phyloP scores from a whole-genome alignment of 2,329 filamentous ascomycete genomes.

The Rhynchosporium graminicola region DNA sequence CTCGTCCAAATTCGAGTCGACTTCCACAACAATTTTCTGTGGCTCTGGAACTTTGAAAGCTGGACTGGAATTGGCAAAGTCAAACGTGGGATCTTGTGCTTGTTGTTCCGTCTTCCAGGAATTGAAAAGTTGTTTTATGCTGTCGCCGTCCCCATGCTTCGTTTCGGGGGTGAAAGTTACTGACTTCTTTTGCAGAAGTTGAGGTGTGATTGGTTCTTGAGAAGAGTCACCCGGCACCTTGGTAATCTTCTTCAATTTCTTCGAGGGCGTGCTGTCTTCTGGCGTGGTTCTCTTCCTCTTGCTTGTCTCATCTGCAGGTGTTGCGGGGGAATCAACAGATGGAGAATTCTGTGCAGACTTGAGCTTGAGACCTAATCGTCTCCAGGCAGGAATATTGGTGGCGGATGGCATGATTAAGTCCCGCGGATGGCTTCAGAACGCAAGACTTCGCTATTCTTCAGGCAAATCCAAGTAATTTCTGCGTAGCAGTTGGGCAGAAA shows the following conservation, averaged over 20 bases:
- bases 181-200: constrained; percentile 50
- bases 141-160: constrained; percentile 58
- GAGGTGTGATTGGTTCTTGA: constrained; percentile 35
- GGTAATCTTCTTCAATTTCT: constrained; percentile 35
- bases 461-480: constrained; percentile 4
- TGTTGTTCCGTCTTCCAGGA: constrained; percentile 48
- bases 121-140: constrained; percentile 52
- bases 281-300: constrained; percentile 35
- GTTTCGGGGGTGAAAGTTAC: constrained; percentile 67
- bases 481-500: neutral
- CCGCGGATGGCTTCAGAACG: constrained; percentile 8
- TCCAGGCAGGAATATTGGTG: constrained; percentile 56
- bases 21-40: constrained; percentile 35
- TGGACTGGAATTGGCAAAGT: constrained; percentile 26
- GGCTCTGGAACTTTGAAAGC: constrained; percentile 36
- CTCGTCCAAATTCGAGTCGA: constrained; percentile 36
- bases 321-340: constrained; percentile 24
- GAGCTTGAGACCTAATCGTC: constrained; percentile 59
- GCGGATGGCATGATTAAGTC: constrained; percentile 31
- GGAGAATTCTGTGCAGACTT: constrained; percentile 50
- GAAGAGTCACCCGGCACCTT: constrained; percentile 19
- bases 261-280: constrained; percentile 29
- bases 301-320: constrained; percentile 24
- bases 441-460: constrained; percentile 1
- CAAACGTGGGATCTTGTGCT: constrained; percentile 35